Percentiles rank a stretch among this genome's conserved stretches.
These are phyloP conservation scores for Plasmodium ovale DNA, from an alignment of 169 alveolate genomes.

Conservation along the genomic window DNA sequence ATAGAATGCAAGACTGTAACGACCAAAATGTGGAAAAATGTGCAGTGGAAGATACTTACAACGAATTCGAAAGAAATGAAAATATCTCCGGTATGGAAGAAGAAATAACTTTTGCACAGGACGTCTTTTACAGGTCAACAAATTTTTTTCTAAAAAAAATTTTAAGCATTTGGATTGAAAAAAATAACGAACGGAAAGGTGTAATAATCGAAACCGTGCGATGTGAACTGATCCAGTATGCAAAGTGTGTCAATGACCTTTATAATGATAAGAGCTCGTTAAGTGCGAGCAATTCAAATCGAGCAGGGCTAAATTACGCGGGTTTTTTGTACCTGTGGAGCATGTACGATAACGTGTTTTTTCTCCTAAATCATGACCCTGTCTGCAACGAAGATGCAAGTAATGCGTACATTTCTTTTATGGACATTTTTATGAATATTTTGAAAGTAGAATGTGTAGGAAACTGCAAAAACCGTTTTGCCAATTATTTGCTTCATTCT, in stretches of 20 bases:
- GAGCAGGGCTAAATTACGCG: constrained; percentile 22
- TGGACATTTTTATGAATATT: constrained; percentile 16
- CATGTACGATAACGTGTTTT: constrained; percentile 60
- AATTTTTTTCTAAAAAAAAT: constrained; percentile 69
- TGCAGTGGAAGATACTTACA: not conserved
- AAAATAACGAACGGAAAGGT: constrained; percentile 35
- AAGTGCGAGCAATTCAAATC: too few species aligned
- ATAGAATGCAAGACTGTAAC: not conserved
- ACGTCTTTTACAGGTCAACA: constrained; percentile 31
- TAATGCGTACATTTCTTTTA: constrained; percentile 27
- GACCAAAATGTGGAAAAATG: not conserved
- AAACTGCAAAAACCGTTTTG: not conserved
- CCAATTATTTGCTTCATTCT: constrained; percentile 13
- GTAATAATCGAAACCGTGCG: constrained; percentile 43
- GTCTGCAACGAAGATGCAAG: constrained; percentile 11
- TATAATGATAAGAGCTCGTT: too few species aligned
- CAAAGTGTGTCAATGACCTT: not conserved
- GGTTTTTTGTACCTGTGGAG: constrained; percentile 31
- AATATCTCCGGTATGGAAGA: not conserved
- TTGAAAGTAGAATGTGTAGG: not conserved
- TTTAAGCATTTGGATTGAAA: constrained; percentile 57
- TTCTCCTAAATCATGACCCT: constrained; percentile 38
- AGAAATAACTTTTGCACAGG: constrained; percentile 10
- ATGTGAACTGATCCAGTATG: constrained; percentile 50
- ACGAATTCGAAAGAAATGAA: not conserved